phyloP scores from a whole-genome alignment of 495 filamentous ascomycete species.

The Tetracladium setigerum region DNA sequence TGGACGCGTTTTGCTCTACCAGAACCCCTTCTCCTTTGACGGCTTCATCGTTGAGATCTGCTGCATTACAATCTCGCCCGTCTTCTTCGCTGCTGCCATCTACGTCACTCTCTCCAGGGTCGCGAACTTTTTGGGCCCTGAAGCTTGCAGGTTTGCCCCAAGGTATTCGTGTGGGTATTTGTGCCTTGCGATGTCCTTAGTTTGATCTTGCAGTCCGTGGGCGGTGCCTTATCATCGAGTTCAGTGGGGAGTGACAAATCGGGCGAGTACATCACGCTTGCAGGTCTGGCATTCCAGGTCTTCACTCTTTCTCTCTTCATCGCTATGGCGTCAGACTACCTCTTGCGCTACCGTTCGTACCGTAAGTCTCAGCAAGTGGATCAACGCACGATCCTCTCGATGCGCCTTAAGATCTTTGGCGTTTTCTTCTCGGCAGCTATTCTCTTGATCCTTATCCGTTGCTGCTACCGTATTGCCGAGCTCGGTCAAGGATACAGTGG shows the following conservation, averaged over 20 bases:
- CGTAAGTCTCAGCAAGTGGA: no score
- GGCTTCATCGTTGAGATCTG: conserved; percentile 16
- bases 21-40: conserved; percentile 15
- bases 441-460: conserved; percentile 37
- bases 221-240: conserved; percentile 36
- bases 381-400: conserved; percentile 11
- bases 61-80: conserved; percentile 20
- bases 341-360: conserved; percentile 23
- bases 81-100: conserved; percentile 29
- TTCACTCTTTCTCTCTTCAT: conserved; percentile 42
- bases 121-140: conserved; percentile 30
- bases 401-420: conserved; percentile 35
- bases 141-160: conserved; percentile 36
- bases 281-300: conserved; percentile 42
- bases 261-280: conserved; percentile 41
- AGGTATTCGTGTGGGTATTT: conserved; percentile 42
- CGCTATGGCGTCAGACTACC: conserved; percentile 35
- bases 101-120: conserved; percentile 28
- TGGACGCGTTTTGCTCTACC: conserved; percentile 18
- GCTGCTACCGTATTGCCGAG: conserved; percentile 43
- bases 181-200: conserved; percentile 43
- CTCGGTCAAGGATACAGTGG: conserved; percentile 37
- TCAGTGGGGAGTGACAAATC: conserved; percentile 16
- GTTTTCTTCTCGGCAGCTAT: conserved; percentile 34
- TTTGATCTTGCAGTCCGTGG: conserved; percentile 42